Percentiles rank a stretch among this genome's conserved stretches.
Evolutionary conservation across 441 rosid genomes (phyloP).

Genomic region (Viola pubescens): DNA sequence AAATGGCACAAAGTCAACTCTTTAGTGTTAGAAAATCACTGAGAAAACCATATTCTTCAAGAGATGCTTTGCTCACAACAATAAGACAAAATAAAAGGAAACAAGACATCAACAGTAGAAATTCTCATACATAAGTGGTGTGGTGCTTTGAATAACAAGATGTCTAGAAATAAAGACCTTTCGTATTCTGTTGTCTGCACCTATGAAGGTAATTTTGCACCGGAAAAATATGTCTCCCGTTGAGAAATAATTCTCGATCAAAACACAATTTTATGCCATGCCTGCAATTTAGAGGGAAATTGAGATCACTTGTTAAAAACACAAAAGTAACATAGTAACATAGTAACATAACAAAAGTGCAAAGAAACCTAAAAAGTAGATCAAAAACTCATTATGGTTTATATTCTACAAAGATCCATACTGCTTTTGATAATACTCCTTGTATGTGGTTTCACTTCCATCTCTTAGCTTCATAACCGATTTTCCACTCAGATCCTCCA

Average conservation of each 20-base stretch:
- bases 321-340: slow-evolving; percentile 2
- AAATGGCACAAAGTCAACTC: no score
- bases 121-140: background rate
- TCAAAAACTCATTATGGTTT: background rate
- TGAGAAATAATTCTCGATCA: slow-evolving; percentile 38
- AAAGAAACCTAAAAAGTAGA: background rate
- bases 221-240: slow-evolving; percentile 49
- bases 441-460: slow-evolving; percentile 37
- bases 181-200: slow-evolving; percentile 38
- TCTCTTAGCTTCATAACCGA: slow-evolving; percentile 40
- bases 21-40: no score
- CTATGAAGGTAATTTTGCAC: slow-evolving; percentile 41
- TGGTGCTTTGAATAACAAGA: background rate
- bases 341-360: slow-evolving; percentile 3
- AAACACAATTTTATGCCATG: slow-evolving; percentile 34
- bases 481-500: slow-evolving; percentile 36
- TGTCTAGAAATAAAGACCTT: slow-evolving; percentile 33
- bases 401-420: slow-evolving; percentile 17
- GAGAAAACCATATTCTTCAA: no score
- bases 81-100: background rate
- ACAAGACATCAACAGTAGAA: background rate
- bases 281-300: slow-evolving; percentile 33
- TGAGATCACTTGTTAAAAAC: background rate
- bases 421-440: slow-evolving; percentile 43
- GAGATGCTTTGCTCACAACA: no score